These are phyloP conservation scores for Eucalyptus grandis DNA, from an alignment of 345 rosid genomes.

Conservation along the genomic window DNA sequence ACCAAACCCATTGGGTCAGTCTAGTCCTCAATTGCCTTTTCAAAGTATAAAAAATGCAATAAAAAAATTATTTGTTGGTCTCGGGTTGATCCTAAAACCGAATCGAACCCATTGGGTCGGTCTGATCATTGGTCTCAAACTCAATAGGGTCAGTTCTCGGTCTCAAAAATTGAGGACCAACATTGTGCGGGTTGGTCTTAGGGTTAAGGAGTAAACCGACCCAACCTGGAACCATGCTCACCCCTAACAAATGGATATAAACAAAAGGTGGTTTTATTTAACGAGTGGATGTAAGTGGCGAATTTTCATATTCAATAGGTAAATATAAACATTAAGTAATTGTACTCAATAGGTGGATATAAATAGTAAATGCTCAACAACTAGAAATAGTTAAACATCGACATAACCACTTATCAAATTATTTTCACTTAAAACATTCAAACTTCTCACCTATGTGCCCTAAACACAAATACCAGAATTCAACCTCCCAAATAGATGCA, in stretches of 20 bases:
- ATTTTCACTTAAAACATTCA: neutral
- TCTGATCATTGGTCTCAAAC: too few relatives aligned
- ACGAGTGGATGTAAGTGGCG: neutral
- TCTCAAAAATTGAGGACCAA: too few relatives aligned
- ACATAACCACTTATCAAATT: neutral
- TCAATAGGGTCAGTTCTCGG: too few relatives aligned
- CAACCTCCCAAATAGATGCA: neutral
- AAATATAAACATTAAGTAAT: neutral
- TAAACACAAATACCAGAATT: neutral
- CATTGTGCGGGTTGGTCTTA: too few relatives aligned
- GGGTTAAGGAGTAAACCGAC: too few relatives aligned
- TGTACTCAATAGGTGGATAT: neutral
- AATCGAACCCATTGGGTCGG: too few relatives aligned
- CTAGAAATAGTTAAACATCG: neutral
- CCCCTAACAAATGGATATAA: neutral
- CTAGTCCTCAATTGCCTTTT: too few relatives aligned
- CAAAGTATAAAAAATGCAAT: too few relatives aligned
- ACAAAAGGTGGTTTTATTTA: neutral
- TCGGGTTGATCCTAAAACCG: too few relatives aligned
- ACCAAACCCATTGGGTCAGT: too few relatives aligned
- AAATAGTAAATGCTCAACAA: neutral
- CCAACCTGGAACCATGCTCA: too few relatives aligned
- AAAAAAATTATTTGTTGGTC: too few relatives aligned
- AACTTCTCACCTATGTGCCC: neutral
- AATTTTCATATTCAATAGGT: neutral